Conservation (phyloP, 2,329 filamentous ascomycete species). For the Podosphaera xanthii region DNA sequence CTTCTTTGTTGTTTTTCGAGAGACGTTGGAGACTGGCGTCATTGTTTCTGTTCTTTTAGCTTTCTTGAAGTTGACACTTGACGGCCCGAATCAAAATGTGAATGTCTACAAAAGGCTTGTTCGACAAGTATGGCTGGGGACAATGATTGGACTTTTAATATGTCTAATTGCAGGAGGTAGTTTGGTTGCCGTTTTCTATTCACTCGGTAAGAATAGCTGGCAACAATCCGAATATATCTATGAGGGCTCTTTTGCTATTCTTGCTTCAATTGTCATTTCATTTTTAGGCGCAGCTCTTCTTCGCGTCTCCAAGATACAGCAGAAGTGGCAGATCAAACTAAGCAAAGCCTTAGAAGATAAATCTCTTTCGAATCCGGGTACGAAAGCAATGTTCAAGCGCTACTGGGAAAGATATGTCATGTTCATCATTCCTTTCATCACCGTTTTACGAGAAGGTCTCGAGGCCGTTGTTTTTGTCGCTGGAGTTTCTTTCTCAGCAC, state of each 20-base stretch:
- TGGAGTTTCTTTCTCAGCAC: slow-evolving; percentile 55
- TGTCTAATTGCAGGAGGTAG: slow-evolving; percentile 34
- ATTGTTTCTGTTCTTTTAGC: slow-evolving; percentile 72
- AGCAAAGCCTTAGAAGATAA: slow-evolving; percentile 40
- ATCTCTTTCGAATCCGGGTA: not conserved
- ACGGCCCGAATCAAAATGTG: slow-evolving; percentile 36
- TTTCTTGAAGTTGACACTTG: slow-evolving; percentile 62
- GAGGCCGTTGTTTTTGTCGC: slow-evolving; percentile 74
- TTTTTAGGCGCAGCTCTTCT: slow-evolving; percentile 61
- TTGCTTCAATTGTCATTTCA: slow-evolving; percentile 62
- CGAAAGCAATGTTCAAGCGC: slow-evolving; percentile 28
- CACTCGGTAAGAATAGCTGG: slow-evolving; percentile 44
- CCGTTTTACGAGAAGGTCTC: slow-evolving; percentile 65
- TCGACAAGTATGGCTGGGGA: slow-evolving; percentile 36
- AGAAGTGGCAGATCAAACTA: slow-evolving; percentile 74
- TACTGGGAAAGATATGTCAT: slow-evolving; percentile 62
- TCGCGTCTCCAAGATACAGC: slow-evolving; percentile 60
- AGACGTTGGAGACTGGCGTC: slow-evolving; percentile 62
- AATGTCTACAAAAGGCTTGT: slow-evolving; percentile 42
- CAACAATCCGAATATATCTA: slow-evolving; percentile 49
- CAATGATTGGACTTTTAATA: slow-evolving; percentile 27
- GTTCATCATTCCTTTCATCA: slow-evolving; percentile 71
- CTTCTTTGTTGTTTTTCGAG: slow-evolving; percentile 66
- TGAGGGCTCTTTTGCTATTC: slow-evolving; percentile 55
- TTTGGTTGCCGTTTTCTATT: slow-evolving; percentile 43